These are phyloP conservation scores for Diaporthe vexans DNA, from an alignment of 2,329 filamentous ascomycete genomes.

Conservation along the genomic window DNA sequence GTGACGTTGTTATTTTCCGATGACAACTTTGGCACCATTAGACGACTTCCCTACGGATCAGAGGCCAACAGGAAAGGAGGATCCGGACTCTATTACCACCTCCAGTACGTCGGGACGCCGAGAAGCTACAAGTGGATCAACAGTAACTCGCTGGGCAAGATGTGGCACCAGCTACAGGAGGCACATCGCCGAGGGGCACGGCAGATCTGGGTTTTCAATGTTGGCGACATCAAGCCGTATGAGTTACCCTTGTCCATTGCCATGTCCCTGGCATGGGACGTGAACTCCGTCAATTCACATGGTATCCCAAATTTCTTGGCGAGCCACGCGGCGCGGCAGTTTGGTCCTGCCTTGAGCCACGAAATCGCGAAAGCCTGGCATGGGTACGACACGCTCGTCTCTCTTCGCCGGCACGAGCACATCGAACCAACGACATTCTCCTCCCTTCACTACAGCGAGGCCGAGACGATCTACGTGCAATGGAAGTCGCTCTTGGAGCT, in stretches of 20 bases:
- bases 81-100: constrained; percentile 71
- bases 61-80: constrained; percentile 68
- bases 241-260: constrained; percentile 71
- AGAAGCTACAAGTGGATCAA: constrained; percentile 75
- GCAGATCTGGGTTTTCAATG: constrained; percentile 75
- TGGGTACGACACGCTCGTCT: constrained; percentile 63
- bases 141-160: constrained; percentile 63
- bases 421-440: constrained; percentile 70
- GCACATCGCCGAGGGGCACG: constrained; percentile 69
- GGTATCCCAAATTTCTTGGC: constrained; percentile 63
- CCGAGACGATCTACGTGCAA: constrained; percentile 64
- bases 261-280: constrained; percentile 71
- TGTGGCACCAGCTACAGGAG: constrained; percentile 56
- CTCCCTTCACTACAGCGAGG: constrained; percentile 72
- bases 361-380: constrained; percentile 65
- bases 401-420: constrained; percentile 72
- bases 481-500: constrained; percentile 63
- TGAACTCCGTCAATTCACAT: constrained; percentile 59
- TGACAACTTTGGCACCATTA: constrained; percentile 73
- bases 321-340: constrained; percentile 51
- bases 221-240: constrained; percentile 73
- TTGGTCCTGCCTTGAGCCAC: constrained; percentile 51
- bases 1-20: constrained; percentile 74
- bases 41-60: constrained; percentile 66
- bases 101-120: constrained; percentile 74